Evolutionary conservation across 192 early-diverging fungal species (phyloP).

Genomic region (Phycomyces blakesleeanus): DNA sequence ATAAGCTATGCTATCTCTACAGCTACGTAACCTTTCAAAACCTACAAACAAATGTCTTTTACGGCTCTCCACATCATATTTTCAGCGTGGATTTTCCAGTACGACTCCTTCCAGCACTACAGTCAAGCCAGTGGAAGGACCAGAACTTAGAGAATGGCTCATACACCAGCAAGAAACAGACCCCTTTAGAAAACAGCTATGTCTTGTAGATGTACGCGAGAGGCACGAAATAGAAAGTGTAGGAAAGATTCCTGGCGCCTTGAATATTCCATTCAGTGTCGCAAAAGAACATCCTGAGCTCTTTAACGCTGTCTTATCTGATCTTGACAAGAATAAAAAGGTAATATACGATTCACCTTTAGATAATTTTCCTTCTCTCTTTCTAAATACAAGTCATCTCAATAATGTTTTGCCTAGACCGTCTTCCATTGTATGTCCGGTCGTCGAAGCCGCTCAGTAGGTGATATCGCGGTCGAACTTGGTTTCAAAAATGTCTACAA

Average conservation of each 20-base stretch:
- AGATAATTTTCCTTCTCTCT: background rate
- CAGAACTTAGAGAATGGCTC: constrained; percentile 7
- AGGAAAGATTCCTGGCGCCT: constrained; percentile 23
- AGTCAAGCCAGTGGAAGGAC: background rate
- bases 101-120: no score
- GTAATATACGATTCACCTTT: constrained; percentile 4
- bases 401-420: constrained; percentile 2
- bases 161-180: constrained; percentile 1
- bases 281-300: constrained; percentile 15
- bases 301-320: constrained; percentile 23
- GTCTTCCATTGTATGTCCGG: constrained; percentile 33
- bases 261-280: constrained; percentile 27
- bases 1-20: no score
- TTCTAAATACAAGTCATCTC: no score
- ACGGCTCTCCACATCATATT: no score
- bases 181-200: background rate
- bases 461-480: constrained; percentile 7
- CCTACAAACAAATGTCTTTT: no score
- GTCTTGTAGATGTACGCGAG: constrained; percentile 25
- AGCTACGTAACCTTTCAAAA: no score
- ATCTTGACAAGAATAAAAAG: constrained; percentile 27
- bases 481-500: constrained; percentile 25
- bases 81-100: no score
- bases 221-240: constrained; percentile 20
- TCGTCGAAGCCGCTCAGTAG: constrained; percentile 21